Percentiles rank a stretch among this genome's conserved stretches.
Evolutionary conservation across 108 stramenopile species (phyloP).

Genomic region (Nannochloropsis granulata): DNA sequence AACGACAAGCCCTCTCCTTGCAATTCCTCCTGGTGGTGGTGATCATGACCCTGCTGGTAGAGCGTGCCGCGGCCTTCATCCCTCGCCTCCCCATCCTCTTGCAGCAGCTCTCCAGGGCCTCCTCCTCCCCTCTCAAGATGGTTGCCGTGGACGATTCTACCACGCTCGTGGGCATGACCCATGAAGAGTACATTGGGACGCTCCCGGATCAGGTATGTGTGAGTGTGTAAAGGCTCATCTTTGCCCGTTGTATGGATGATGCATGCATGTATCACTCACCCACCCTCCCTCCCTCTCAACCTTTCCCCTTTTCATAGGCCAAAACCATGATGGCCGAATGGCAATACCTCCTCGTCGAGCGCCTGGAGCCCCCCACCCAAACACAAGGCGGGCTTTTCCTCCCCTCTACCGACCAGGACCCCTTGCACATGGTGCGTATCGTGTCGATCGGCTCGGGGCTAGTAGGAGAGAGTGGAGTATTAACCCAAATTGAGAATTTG

Average conservation of each 20-base stretch:
- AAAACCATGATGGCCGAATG: not conserved
- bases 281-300: not conserved
- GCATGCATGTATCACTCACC: not conserved
- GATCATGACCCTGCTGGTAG: not conserved
- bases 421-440: not conserved
- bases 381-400: not conserved
- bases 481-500: not conserved
- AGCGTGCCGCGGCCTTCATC: not conserved
- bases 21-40: not conserved
- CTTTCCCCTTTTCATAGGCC: not conserved
- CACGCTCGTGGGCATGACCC: not conserved
- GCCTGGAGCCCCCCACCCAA: constrained; percentile 6
- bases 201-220: not conserved
- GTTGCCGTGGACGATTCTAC: not conserved
- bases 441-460: not conserved
- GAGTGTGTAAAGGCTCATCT: not conserved
- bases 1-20: not conserved
- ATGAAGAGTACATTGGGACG: not conserved
- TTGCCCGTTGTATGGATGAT: too few relatives aligned
- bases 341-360: constrained; percentile 1
- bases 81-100: not conserved
- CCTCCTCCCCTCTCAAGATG: not conserved
- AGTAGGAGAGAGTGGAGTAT: not conserved
- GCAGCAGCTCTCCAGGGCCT: not conserved
- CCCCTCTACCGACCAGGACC: not conserved